phyloP scores from a whole-genome alignment of 2,329 filamentous ascomycete genomes.

The Diaporthe citri region DNA sequence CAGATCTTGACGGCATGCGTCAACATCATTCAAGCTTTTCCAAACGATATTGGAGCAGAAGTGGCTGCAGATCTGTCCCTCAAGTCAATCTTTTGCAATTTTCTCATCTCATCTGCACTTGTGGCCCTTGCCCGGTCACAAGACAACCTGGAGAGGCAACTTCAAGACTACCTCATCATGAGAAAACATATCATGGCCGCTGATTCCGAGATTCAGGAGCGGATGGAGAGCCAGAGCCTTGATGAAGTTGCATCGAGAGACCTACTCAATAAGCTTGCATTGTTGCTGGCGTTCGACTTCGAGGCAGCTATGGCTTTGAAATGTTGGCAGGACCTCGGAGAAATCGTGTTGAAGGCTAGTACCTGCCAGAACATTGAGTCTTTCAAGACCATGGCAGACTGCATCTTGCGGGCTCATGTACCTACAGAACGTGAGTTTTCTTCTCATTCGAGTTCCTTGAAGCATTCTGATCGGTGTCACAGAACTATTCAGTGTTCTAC shows the following conservation, averaged over 20 bases:
- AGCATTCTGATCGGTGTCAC: constrained; percentile 24
- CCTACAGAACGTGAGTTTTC: constrained; percentile 61
- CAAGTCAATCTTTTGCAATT: constrained; percentile 78
- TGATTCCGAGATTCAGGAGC: constrained; percentile 58
- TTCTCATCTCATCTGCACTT: constrained; percentile 68
- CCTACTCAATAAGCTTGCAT: constrained; percentile 71
- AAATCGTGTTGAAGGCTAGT: constrained; percentile 68
- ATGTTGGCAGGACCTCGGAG: constrained; percentile 74
- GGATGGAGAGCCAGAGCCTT: constrained; percentile 52
- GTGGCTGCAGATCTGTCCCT: constrained; percentile 64
- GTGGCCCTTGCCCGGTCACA: constrained; percentile 65
- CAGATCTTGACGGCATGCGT: constrained; percentile 69
- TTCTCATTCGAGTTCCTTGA: not conserved
- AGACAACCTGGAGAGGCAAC: constrained; percentile 62
- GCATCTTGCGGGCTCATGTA: constrained; percentile 66
- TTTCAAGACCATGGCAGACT: constrained; percentile 76
- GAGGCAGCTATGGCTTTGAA: constrained; percentile 78
- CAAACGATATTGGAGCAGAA: constrained; percentile 57
- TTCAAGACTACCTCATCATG: constrained; percentile 72
- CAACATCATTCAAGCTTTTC: constrained; percentile 64
- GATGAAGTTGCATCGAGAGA: constrained; percentile 62
- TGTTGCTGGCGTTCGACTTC: constrained; percentile 81
- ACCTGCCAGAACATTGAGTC: constrained; percentile 58
- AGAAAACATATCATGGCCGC: constrained; percentile 73
- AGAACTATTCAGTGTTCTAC: constrained; percentile 68